Conservation (phyloP, 148 eudicot species). For the Silene conica region DNA sequence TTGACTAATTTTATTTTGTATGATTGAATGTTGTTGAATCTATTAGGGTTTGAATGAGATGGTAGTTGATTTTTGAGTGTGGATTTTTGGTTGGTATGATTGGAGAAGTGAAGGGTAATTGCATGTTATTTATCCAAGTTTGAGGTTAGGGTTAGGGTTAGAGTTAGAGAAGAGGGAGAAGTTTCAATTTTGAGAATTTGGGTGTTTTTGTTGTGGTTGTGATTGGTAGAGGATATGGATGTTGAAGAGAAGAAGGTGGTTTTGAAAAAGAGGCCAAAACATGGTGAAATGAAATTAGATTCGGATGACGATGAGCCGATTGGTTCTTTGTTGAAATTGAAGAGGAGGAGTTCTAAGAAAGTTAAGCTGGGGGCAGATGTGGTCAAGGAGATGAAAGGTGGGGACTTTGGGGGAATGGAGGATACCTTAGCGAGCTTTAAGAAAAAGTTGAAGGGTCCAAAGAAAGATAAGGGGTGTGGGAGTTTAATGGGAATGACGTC, state of each 20-base stretch:
- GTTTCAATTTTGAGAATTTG: slow-evolving; percentile 20
- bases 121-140: slow-evolving; percentile 14
- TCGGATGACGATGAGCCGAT: slow-evolving; percentile 89
- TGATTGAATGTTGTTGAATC: slow-evolving; percentile 24
- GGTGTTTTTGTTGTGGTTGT: slow-evolving; percentile 21
- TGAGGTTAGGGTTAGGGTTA: slow-evolving; percentile 27
- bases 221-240: slow-evolving; percentile 47
- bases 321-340: slow-evolving; percentile 62
- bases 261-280: slow-evolving; percentile 55
- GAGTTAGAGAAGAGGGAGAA: slow-evolving; percentile 23
- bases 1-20: slow-evolving; percentile 1
- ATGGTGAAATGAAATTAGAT: slow-evolving; percentile 33
- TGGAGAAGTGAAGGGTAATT: slow-evolving; percentile 8
- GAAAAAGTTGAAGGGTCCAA: slow-evolving; percentile 88
- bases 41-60: background rate
- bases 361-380: slow-evolving; percentile 39
- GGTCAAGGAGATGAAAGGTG: slow-evolving; percentile 29
- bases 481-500: slow-evolving; percentile 19
- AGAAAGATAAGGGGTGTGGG: slow-evolving; percentile 46
- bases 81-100: slow-evolving; percentile 20
- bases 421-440: slow-evolving; percentile 88
- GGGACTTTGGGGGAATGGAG: slow-evolving; percentile 69
- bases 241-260: slow-evolving; percentile 46
- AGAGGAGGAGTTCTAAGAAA: slow-evolving; percentile 50
- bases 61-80: slow-evolving; percentile 19